These are phyloP conservation scores for Magnusiomyces ingens DNA, from an alignment of 1,139 yeast genomes.

Conservation along the genomic window DNA sequence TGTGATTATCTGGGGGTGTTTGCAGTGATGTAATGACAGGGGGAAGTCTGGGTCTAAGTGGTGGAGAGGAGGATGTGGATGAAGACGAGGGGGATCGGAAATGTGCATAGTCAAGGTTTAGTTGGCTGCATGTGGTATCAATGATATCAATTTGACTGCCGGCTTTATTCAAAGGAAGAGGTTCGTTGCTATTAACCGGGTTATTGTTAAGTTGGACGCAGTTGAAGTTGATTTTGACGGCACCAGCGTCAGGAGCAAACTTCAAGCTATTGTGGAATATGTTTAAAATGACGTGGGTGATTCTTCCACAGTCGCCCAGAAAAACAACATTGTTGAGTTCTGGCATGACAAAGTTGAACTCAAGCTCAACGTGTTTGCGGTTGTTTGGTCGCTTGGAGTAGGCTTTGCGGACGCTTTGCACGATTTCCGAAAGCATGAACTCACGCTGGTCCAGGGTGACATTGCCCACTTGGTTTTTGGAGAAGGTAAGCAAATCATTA, in stretches of 20 bases:
- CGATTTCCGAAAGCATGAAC: constrained; percentile 62
- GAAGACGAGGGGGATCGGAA: background rate
- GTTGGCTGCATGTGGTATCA: background rate
- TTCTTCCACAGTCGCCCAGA: constrained; percentile 80
- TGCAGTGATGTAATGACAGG: background rate
- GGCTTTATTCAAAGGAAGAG: background rate
- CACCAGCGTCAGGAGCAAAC: constrained; percentile 81
- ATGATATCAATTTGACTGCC: background rate
- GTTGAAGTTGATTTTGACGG: constrained; percentile 57
- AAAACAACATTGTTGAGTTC: constrained; percentile 41
- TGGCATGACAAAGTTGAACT: constrained; percentile 49
- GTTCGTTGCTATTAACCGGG: background rate
- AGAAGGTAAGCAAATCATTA: constrained; percentile 81
- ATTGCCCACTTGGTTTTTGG: constrained; percentile 81
- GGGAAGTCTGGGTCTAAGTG: background rate
- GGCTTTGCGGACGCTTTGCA: constrained; percentile 69
- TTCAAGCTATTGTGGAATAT: constrained; percentile 80
- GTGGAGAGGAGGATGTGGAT: background rate
- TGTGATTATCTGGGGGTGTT: background rate
- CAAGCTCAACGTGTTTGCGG: constrained; percentile 63
- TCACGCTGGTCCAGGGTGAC: constrained; percentile 77
- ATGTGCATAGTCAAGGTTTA: background rate
- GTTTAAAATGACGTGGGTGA: constrained; percentile 82
- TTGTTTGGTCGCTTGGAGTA: constrained; percentile 61
- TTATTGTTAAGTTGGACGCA: constrained; percentile 31